These are phyloP conservation scores for Smallanthus sonchifolius DNA, from an alignment of 129 eudicot species.

Conservation along the genomic window DNA sequence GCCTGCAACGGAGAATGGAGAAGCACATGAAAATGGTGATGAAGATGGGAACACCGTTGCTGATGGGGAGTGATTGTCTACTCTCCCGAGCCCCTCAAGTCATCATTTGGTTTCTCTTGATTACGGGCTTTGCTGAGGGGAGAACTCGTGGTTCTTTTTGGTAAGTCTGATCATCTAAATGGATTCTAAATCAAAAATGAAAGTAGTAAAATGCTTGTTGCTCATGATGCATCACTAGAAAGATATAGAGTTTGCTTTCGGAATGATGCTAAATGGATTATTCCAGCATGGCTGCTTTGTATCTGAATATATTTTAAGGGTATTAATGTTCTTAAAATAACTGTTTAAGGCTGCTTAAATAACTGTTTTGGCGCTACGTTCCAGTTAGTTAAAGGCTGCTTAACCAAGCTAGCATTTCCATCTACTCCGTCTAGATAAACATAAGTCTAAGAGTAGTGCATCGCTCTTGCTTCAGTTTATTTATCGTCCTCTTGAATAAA, in stretches of 20 bases:
- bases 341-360: not conserved
- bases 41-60: slow-evolving; percentile 1
- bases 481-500: too few relatives aligned
- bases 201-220: not conserved
- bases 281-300: not conserved
- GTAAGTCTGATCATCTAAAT: not conserved
- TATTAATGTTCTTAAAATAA: not conserved
- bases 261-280: not conserved
- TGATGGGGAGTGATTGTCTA: slow-evolving; percentile 19
- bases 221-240: not conserved
- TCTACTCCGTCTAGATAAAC: not conserved
- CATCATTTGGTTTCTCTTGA: not conserved
- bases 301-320: not conserved
- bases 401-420: not conserved
- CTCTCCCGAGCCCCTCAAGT: not conserved
- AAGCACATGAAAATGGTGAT: slow-evolving; percentile 12
- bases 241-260: not conserved
- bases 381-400: not conserved
- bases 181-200: not conserved
- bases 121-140: not conserved
- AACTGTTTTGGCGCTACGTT: not conserved
- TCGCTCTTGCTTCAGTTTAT: too few relatives aligned
- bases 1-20: slow-evolving; percentile 21
- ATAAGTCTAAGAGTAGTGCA: not conserved
- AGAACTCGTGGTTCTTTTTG: slow-evolving; percentile 12